A percentile compares a stretch with the other conserved stretches of the same genome.
Evolutionary conservation across 805 yeast genomes (phyloP).

Genomic region (Saturnispora saitoi): DNA sequence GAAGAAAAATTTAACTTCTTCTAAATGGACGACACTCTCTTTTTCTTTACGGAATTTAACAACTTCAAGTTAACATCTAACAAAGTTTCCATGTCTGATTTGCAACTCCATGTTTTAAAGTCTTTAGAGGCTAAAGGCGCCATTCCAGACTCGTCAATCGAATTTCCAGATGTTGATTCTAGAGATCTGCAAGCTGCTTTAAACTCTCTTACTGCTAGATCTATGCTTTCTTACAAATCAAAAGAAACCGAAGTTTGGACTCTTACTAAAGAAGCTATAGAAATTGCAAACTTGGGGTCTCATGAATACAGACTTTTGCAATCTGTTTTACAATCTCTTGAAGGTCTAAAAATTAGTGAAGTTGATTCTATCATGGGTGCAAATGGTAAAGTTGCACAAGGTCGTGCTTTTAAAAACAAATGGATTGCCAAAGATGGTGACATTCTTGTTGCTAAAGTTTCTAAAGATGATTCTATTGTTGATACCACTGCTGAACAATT

Average conservation of each 20-base stretch:
- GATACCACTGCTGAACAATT: conserved; percentile 65
- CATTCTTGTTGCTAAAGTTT: conserved; percentile 54
- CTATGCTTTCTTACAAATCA: conserved; percentile 66
- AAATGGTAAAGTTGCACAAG: conserved; percentile 89
- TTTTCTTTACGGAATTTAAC: neutral
- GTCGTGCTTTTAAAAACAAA: conserved; percentile 93
- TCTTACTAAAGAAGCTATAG: conserved; percentile 74
- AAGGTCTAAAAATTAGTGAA: conserved; percentile 75
- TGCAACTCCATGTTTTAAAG: conserved; percentile 56
- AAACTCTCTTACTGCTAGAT: conserved; percentile 75
- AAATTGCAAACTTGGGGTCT: conserved; percentile 72
- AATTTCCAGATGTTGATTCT: conserved; percentile 59
- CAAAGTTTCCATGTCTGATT: conserved; percentile 47
- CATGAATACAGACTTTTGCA: conserved; percentile 78
- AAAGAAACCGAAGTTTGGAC: conserved; percentile 70
- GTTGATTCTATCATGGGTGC: conserved; percentile 65
- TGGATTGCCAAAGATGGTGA: conserved; percentile 92
- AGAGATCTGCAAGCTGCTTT: conserved; percentile 72
- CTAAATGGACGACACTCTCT: neutral
- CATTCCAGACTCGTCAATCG: conserved; percentile 59
- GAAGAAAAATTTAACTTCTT: neutral
- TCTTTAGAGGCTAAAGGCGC: conserved; percentile 53
- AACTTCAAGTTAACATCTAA: neutral
- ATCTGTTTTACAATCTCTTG: conserved; percentile 65
- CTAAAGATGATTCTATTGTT: conserved; percentile 39